Base-by-base conservation (phyloP, 768 basidiomycete species). In the Hirschioporus abietinus region DNA sequence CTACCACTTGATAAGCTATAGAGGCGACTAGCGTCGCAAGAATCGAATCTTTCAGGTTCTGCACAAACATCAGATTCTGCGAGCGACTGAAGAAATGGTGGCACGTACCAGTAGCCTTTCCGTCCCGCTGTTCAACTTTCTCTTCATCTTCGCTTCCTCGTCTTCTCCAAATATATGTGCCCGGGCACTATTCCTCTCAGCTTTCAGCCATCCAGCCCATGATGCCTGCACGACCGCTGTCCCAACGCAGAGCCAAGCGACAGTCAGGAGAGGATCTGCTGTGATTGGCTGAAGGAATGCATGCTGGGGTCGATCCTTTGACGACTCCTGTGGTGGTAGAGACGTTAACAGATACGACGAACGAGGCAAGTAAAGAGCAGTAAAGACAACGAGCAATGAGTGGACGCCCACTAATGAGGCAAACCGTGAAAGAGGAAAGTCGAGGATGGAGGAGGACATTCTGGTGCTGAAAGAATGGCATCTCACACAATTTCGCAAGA, bases 141-240 rank as follows among this genome's bases (percentile, higher is more conserved):
- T 79, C n/a, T 81, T 66, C 67, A 74, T 78, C 65, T 77, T 78
- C 68, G 84, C 80, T 17, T 79, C 79, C 36, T 80, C 75, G 2
- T 81, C 75, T 8, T 82, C 81, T 35, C 80, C 74, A 42, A 80
- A 66, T 0, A 74, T 69, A 59, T 78, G 76, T 20, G 42, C 42
- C 42, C 42, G 42, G 12, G 42, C 42, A 10, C 42, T 52, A 20
- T 52, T 20, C 73, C 78, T 82, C 89, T 88, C 91, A 25, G 77
- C 72, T 66, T 86, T 79, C 70, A 92, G 72, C 81, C 85, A 88
- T 2, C 83, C 84, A 1, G 83, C 88, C 90, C 92, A 95, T 88
- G 89, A 92, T 10, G 78, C 77, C 71, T 90, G 83, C 36, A 91
- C 72, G 1, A 90, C 66, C 4, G 74, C 70, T 0, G 83, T 80